Evolutionary conservation across 805 yeast species (phyloP), one percentile per base, ranked within the genome.

Genomic region (Candida nemodendra): DNA sequence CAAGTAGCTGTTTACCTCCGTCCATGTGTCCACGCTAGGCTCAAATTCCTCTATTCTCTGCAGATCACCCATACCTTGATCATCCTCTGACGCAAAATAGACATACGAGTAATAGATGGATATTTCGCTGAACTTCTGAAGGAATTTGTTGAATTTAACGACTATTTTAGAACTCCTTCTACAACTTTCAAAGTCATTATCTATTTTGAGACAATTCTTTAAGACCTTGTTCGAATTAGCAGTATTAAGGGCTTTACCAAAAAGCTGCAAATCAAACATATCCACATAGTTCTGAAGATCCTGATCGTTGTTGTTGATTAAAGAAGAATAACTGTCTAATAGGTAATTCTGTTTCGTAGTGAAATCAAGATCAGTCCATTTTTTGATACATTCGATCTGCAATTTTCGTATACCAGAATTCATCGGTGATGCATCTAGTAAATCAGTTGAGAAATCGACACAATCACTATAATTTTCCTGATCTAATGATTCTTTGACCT

Each of bases 151-250:
- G 42, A 79, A 62, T 41, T 71, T 74, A 21, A 75, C 66, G 39
- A 65, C 65, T n/a, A 79, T 58, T 48, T 81, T 75, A 9, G 85
- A 74, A 21, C 72, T 52, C 13, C 54, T 62, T 21, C 79, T 77
- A 59, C 95, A 88, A 2, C 61, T 64, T 18, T 64, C 63, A 47
- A 72, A 74, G 45, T 87, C 96, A 59, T 87, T 84, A 59, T 91
- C 91, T 30, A 78, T 71, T 38, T 84, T 79, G 33, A 91, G 64
- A 57, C 97, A 89, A 45, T 74, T 79, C 48, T 61, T 61, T 27
- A 59, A 26, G 19, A 44, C 35, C 33, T 51, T 53, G 14, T 45
- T 30, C 11, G 49, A 28, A 29, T 44, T 23, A 32, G 42, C 15
- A 34, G 39, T 11, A 19, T 40, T 52, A 15, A 36, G 31, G 3